A percentile compares a stretch with the other conserved stretches of the same genome.
Conservation (phyloP, 2,329 filamentous ascomycete species). For the Trichoderma koningiopsis region DNA sequence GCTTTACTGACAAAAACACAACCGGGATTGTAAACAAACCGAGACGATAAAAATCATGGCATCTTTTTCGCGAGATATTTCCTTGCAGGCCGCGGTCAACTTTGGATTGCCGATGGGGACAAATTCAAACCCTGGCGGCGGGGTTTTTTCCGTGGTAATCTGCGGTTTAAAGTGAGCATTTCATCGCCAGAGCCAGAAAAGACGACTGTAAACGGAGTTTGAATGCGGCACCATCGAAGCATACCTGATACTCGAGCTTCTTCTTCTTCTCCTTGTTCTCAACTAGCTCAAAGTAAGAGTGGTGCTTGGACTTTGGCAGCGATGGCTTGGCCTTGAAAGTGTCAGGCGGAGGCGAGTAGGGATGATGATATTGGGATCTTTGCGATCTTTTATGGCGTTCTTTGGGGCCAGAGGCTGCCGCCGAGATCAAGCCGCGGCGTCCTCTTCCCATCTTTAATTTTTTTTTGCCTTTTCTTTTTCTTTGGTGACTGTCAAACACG, state of each 20-base stretch:
- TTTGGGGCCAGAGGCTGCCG: slow-evolving; percentile 39
- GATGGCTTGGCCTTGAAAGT: slow-evolving; percentile 44
- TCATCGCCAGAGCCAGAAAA: slow-evolving; percentile 5
- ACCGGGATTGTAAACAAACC: slow-evolving; percentile 45
- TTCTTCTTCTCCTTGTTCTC: slow-evolving; percentile 66
- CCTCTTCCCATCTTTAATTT: slow-evolving; percentile 39
- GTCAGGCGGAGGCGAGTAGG: slow-evolving; percentile 37
- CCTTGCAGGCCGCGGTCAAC: slow-evolving; percentile 64
- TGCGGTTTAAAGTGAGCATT: slow-evolving; percentile 40
- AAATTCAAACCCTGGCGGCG: slow-evolving; percentile 64
- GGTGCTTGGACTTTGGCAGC: slow-evolving; percentile 56
- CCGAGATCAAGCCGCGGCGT: slow-evolving; percentile 39
- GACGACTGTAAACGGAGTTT: slow-evolving; percentile 3
- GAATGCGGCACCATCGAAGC: slow-evolving; percentile 40
- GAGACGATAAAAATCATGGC: slow-evolving; percentile 69
- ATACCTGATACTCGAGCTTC: slow-evolving; percentile 65
- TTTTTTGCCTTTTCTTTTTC: slow-evolving; percentile 27
- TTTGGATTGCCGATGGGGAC: slow-evolving; percentile 64
- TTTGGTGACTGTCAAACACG: slow-evolving; percentile 19
- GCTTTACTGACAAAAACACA: background rate
- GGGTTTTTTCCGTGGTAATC: slow-evolving; percentile 54
- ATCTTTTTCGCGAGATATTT: slow-evolving; percentile 62
- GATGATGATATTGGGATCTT: slow-evolving; percentile 39
- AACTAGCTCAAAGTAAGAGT: slow-evolving; percentile 64
- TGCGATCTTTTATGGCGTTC: slow-evolving; percentile 41